phyloP scores from a whole-genome alignment of 768 basidiomycete genomes.

The Baorangia bicolor region DNA sequence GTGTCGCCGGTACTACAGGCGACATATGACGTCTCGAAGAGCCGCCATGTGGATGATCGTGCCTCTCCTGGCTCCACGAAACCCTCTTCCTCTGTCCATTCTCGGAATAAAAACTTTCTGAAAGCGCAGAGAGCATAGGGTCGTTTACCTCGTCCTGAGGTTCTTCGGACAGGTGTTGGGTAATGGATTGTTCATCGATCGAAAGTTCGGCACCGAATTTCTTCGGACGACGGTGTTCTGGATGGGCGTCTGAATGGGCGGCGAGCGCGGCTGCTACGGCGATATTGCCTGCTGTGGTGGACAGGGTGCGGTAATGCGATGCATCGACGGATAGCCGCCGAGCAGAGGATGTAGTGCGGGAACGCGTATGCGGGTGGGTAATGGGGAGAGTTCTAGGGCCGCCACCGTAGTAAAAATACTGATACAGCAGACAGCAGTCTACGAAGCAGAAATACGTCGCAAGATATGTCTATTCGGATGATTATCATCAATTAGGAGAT shows the following conservation, averaged over 20 bases:
- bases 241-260: conserved; percentile 54
- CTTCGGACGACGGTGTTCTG: conserved; percentile 34
- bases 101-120: conserved; percentile 81
- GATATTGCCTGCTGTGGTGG: conserved; percentile 68
- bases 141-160: conserved; percentile 49
- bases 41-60: conserved; percentile 43
- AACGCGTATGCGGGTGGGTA: conserved; percentile 39
- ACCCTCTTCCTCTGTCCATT: conserved; percentile 55
- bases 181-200: conserved; percentile 18
- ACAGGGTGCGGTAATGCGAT: conserved; percentile 67
- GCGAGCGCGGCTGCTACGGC: conserved; percentile 70
- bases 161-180: conserved; percentile 22
- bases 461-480: conserved; percentile 67
- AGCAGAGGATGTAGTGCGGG: conserved; percentile 41
- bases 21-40: conserved; percentile 39
- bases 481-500: conserved; percentile 4
- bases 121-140: conserved; percentile 52
- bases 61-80: conserved; percentile 73
- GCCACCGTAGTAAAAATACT: conserved; percentile 77
- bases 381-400: conserved; percentile 35
- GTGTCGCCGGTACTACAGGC: conserved; percentile 32
- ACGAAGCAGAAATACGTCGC: conserved; percentile 89
- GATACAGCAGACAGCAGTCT: conserved; percentile 70
- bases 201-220: conserved; percentile 26
- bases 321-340: conserved; percentile 54